phyloP scores from a whole-genome alignment of 768 basidiomycete genomes.

The Leccinellum rugosiceps region DNA sequence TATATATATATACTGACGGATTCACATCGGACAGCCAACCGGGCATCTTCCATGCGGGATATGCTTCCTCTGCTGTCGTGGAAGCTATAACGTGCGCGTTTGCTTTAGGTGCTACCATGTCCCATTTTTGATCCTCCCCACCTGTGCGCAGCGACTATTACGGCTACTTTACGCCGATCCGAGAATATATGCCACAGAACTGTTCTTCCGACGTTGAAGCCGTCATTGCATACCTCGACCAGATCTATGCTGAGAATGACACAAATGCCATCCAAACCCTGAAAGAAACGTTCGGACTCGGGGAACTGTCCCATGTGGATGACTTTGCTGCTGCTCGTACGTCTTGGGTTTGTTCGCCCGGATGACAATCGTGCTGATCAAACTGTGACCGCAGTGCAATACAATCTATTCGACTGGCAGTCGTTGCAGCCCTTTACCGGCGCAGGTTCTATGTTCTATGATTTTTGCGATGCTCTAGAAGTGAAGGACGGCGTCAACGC shows the following conservation, averaged over 20 bases:
- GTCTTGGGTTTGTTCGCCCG: not conserved
- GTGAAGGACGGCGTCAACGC: not conserved
- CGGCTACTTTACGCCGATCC: not conserved
- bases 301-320: not conserved
- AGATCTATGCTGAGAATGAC: not conserved
- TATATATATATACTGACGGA: not conserved
- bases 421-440: not conserved
- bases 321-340: not conserved
- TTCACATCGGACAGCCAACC: not conserved
- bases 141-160: not conserved
- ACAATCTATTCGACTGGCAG: not conserved
- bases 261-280: not conserved
- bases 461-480: not conserved
- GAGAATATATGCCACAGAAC: not conserved
- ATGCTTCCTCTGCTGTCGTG: not conserved
- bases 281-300: not conserved
- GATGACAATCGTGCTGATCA: not conserved
- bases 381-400: not conserved
- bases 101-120: not conserved
- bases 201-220: not conserved
- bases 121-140: not conserved
- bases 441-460: not conserved
- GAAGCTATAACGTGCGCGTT: not conserved
- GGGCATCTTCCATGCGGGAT: not conserved
- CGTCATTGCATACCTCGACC: not conserved